These are phyloP conservation scores for Naganishia cerealis DNA, from an alignment of 1,284 basidiomycete genomes.

Conservation along the genomic window DNA sequence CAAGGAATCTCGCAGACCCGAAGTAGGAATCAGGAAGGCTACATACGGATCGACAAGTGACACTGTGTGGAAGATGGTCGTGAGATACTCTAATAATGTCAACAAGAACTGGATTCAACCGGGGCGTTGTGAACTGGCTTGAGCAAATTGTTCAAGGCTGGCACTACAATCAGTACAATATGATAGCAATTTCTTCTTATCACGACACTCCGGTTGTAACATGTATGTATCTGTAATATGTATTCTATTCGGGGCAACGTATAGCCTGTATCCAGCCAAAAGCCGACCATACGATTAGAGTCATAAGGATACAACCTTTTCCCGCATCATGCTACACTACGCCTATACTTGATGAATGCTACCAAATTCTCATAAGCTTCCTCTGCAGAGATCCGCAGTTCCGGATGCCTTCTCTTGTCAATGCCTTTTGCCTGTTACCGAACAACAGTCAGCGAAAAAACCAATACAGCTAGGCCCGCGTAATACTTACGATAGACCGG, in stretches of 20 bases:
- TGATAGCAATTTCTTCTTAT: too few species aligned
- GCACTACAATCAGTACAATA: too few species aligned
- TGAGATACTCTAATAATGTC: neutral
- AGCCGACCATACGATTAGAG: neutral
- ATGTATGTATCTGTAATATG: neutral
- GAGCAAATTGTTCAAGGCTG: too few species aligned
- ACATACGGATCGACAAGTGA: neutral
- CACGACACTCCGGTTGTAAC: neutral
- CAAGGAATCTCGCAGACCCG: slow-evolving; percentile 48
- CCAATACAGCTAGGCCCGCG: neutral
- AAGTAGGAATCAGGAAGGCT: slow-evolving; percentile 8
- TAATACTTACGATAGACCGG: slow-evolving; percentile 61
- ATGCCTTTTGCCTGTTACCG: slow-evolving; percentile 55
- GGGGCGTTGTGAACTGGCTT: too few species aligned
- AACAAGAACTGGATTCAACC: too few species aligned
- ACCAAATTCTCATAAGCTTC: slow-evolving; percentile 71
- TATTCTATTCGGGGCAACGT: neutral
- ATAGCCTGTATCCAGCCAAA: too few species aligned
- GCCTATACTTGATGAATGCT: slow-evolving; percentile 85
- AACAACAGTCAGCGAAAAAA: neutral
- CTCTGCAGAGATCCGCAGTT: slow-evolving; percentile 55
- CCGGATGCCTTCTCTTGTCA: slow-evolving; percentile 56
- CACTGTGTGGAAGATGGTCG: neutral
- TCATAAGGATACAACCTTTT: neutral
- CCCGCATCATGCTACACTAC: slow-evolving; percentile 44